Percentiles rank a stretch among this genome's conserved stretches.
phyloP scores from a whole-genome alignment of 768 basidiomycete genomes.

The Kwoniella mangroviensis region DNA sequence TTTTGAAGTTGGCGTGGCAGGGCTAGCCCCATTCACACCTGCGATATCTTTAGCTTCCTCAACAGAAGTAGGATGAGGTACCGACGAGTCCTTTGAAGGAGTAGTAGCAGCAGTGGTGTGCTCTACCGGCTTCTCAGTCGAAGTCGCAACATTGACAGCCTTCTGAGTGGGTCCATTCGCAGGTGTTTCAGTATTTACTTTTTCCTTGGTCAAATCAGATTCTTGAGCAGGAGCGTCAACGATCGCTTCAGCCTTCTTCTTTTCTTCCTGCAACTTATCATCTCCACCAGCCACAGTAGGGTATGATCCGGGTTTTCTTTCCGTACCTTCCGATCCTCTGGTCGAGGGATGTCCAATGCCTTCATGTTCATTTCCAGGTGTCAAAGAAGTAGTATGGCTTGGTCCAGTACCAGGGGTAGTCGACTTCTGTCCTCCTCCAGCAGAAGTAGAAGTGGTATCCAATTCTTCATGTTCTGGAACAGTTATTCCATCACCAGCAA shows the following conservation, averaged over 20 bases:
- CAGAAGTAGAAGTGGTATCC: constrained; percentile 1
- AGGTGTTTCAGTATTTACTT: not conserved
- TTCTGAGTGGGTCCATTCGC: constrained; percentile 11
- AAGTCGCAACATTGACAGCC: not conserved
- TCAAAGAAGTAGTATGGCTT: constrained; percentile 21
- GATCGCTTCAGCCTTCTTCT: constrained; percentile 9
- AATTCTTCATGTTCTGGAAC: constrained; percentile 11
- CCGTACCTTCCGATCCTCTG: constrained; percentile 29
- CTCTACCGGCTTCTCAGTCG: not conserved
- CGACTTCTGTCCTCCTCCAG: not conserved
- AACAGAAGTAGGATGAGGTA: not conserved
- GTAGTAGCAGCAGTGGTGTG: not conserved
- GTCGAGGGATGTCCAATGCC: constrained; percentile 49
- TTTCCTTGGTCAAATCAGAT: not conserved
- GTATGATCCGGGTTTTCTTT: constrained; percentile 37
- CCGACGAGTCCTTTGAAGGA: not conserved
- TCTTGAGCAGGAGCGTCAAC: constrained; percentile 14
- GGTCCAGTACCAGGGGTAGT: constrained; percentile 14
- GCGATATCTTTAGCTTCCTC: constrained; percentile 6
- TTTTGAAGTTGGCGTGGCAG: not conserved
- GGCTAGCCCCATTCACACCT: not conserved
- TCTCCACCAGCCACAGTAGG: constrained; percentile 12
- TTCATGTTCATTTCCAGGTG: constrained; percentile 37
- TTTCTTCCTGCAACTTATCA: constrained; percentile 4
- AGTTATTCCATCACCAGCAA: constrained; percentile 7